A percentile compares a stretch with the other conserved stretches of the same genome.
phyloP scores from a whole-genome alignment of 768 basidiomycete genomes.

The Daedaleopsis nitida region DNA sequence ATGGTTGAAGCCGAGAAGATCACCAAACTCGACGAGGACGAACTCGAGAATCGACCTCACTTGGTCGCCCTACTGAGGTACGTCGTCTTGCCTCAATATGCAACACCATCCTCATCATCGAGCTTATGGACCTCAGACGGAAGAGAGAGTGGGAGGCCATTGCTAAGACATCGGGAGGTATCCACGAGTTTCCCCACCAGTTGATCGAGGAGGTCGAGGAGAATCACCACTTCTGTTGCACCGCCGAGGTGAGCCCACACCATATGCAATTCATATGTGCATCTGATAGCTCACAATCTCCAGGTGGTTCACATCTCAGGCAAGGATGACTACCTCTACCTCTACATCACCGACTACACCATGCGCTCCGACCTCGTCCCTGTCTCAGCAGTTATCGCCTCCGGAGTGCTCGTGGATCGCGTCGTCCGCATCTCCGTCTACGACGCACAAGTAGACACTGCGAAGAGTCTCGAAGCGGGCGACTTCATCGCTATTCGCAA shows the following conservation, averaged over 20 bases:
- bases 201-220: slow-evolving; percentile 50
- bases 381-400: slow-evolving; percentile 31
- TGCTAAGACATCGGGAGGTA: slow-evolving; percentile 27
- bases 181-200: slow-evolving; percentile 42
- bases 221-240: slow-evolving; percentile 51
- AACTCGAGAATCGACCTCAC: slow-evolving; percentile 36
- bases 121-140: slow-evolving; percentile 43
- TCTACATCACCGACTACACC: slow-evolving; percentile 73
- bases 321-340: slow-evolving; percentile 37
- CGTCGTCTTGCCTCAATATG: slow-evolving; percentile 24
- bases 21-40: slow-evolving; percentile 42
- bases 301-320: slow-evolving; percentile 50
- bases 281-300: not conserved
- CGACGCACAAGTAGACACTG: slow-evolving; percentile 47
- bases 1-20: slow-evolving; percentile 52
- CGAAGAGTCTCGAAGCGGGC: slow-evolving; percentile 41
- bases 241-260: slow-evolving; percentile 51
- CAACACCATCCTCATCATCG: not conserved
- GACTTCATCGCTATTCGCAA: slow-evolving; percentile 51
- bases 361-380: slow-evolving; percentile 44
- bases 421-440: slow-evolving; percentile 54
- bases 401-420: slow-evolving; percentile 47
- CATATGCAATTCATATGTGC: not conserved
- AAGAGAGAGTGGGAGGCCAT: slow-evolving; percentile 46
- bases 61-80: slow-evolving; percentile 57